phyloP scores from a whole-genome alignment of 129 eudicot species.

The Heracleum sosnowskyi region DNA sequence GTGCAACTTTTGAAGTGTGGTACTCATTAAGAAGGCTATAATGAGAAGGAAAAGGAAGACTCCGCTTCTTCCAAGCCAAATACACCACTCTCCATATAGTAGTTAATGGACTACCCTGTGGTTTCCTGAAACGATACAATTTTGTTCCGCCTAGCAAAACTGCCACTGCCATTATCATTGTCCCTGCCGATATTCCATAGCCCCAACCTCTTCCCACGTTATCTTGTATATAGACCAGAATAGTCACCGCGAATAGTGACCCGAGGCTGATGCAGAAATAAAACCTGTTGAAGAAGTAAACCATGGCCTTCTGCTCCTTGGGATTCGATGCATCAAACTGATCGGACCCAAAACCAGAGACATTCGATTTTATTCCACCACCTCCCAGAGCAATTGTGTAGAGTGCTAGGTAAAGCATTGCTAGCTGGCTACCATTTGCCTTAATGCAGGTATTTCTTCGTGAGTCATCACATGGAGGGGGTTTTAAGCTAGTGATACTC shows the following conservation, averaged over 20 bases:
- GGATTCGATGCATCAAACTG: slow-evolving; percentile 78
- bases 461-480: slow-evolving; percentile 57
- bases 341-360: slow-evolving; percentile 94
- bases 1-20: slow-evolving; percentile 45
- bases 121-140: slow-evolving; percentile 61
- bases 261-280: slow-evolving; percentile 82
- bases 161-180: slow-evolving; percentile 68
- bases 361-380: slow-evolving; percentile 93
- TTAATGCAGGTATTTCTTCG: slow-evolving; percentile 50
- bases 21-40: slow-evolving; percentile 50
- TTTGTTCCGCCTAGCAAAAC: slow-evolving; percentile 58
- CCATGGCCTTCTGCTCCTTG: slow-evolving; percentile 73
- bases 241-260: slow-evolving; percentile 81
- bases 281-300: slow-evolving; percentile 83
- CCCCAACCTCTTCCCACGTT: slow-evolving; percentile 92
- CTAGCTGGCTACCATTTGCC: slow-evolving; percentile 67
- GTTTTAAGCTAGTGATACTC: slow-evolving; percentile 67
- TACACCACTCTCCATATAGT: slow-evolving; percentile 74
- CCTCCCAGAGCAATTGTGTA: slow-evolving; percentile 93
- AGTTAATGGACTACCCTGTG: slow-evolving; percentile 88
- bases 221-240: slow-evolving; percentile 84
- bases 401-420: slow-evolving; percentile 71
- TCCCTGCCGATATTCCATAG: slow-evolving; percentile 85
- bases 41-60: slow-evolving; percentile 46
- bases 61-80: slow-evolving; percentile 65